Evolutionary conservation across 2,329 filamentous ascomycete species (phyloP), one percentile per base, ranked within the genome.

Genomic region (Pseudophaeomoniella oleicola): DNA sequence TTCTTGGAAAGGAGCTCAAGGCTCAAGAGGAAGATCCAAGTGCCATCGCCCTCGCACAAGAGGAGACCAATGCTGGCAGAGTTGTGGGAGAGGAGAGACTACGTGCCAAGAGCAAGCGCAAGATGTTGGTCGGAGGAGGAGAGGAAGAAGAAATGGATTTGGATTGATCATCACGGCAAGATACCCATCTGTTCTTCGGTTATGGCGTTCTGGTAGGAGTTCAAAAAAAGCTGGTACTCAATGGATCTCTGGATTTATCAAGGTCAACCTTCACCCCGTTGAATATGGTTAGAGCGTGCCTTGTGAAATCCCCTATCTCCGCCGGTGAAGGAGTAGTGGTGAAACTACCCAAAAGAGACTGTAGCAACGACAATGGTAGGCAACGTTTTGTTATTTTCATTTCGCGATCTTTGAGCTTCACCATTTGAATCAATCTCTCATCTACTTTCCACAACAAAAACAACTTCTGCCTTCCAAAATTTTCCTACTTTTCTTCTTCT

Each of bases 1-100:
- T 98, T 59, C 73, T 98, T 51, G 85, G 84, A 49, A 72, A 80
- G 49, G 71, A 72, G 48, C 63, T 72, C 51, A 63, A 71, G 54
- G 67, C 68, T 48, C 66, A 69, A 57, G 69, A 72, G 52, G 69
- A 70, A 56, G 62, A 64, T 45, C 56, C 63, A 47, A 39, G 43
- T 10, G 42, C 44, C 30, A 45, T 42, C 27, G 42, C 48, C 27
- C 39, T 42, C 2, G 45, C 50, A 40, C 57, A 58, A 40, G 45
- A 50, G 30, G 47, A 45, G 42, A 61, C 57, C 52, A 45, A 50
- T 40, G 38, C 52, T 32, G 52, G 49, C 46, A 51, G 52, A 37
- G 52, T 62, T 4, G 49, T 60, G 30, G 59, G 59, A 40, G 54
- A 58, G 50, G 60, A 63, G 50, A 53, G 49, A 32, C 41, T 56